These are phyloP conservation scores for Elsinoe ampelina DNA, from an alignment of 2,329 filamentous ascomycete genomes.

Conservation along the genomic window DNA sequence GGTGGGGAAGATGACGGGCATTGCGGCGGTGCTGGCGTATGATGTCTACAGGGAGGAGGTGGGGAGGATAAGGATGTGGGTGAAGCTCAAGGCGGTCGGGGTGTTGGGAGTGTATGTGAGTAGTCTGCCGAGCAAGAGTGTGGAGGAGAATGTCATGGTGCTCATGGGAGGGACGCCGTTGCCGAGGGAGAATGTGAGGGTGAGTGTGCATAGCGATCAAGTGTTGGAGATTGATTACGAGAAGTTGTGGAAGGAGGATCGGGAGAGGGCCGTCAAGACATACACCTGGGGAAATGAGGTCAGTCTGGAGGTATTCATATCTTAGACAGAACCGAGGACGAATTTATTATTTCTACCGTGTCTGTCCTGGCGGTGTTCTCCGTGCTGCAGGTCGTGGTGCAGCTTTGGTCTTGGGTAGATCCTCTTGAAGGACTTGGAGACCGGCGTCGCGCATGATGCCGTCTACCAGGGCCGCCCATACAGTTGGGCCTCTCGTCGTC, in stretches of 20 bases:
- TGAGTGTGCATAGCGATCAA: constrained; percentile 33
- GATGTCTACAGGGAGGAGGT: constrained; percentile 50
- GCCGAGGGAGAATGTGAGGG: constrained; percentile 52
- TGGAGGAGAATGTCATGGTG: constrained; percentile 26
- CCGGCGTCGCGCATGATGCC: background rate
- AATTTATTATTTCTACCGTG: background rate
- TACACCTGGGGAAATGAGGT: constrained; percentile 72
- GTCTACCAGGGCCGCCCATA: background rate
- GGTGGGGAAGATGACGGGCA: constrained; percentile 80
- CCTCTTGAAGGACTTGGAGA: background rate
- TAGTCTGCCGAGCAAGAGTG: constrained; percentile 46
- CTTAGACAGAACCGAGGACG: background rate
- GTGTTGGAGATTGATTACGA: constrained; percentile 71
- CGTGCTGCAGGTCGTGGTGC: background rate
- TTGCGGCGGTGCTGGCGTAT: constrained; percentile 62
- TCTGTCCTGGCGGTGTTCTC: background rate
- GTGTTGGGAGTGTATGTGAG: constrained; percentile 71
- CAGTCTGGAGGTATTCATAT: constrained; percentile 52
- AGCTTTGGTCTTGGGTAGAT: background rate
- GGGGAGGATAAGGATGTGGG: constrained; percentile 55
- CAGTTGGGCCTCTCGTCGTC: background rate
- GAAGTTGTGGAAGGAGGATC: constrained; percentile 66
- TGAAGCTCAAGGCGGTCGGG: constrained; percentile 71
- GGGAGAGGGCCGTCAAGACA: constrained; percentile 41
- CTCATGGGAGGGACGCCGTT: constrained; percentile 66